A percentile compares a stretch with the other conserved stretches of the same genome.
Conservation (phyloP, 441 rosid genomes). For the Erodium texanum region DNA sequence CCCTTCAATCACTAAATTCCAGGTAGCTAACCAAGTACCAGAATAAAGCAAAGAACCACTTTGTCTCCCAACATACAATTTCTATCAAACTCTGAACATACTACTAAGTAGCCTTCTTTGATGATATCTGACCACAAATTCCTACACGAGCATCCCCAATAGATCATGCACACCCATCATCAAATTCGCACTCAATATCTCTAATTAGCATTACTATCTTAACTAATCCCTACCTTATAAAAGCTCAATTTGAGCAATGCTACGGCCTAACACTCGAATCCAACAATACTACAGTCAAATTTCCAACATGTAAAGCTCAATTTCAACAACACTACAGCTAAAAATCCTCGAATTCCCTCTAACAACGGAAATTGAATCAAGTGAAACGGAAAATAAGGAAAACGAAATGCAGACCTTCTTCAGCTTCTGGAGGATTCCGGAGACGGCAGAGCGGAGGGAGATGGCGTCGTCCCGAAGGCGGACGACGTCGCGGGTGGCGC, state of each 20-base stretch:
- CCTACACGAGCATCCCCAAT: neutral
- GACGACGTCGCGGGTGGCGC: conserved; percentile 84
- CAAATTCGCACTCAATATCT: neutral
- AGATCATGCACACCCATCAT: neutral
- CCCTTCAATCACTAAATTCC: neutral
- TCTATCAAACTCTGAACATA: neutral
- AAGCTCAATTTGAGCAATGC: neutral
- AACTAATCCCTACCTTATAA: neutral
- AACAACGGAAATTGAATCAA: neutral
- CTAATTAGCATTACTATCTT: neutral
- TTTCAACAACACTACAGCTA: neutral
- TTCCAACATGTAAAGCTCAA: neutral
- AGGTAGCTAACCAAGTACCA: neutral
- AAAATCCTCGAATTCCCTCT: neutral
- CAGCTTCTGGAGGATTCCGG: conserved; percentile 84
- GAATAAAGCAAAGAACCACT: neutral
- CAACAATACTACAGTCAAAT: neutral
- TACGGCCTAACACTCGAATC: neutral
- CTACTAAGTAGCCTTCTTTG: neutral
- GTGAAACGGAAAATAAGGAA: neutral
- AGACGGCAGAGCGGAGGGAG: conserved; percentile 68
- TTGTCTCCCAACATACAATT: neutral
- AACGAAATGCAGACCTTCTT: conserved; percentile 42
- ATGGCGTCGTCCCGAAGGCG: conserved; percentile 92
- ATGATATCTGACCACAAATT: neutral